Conservation (phyloP, 2,329 filamentous ascomycete genomes). For the Coniochaeta hoffmannii region DNA sequence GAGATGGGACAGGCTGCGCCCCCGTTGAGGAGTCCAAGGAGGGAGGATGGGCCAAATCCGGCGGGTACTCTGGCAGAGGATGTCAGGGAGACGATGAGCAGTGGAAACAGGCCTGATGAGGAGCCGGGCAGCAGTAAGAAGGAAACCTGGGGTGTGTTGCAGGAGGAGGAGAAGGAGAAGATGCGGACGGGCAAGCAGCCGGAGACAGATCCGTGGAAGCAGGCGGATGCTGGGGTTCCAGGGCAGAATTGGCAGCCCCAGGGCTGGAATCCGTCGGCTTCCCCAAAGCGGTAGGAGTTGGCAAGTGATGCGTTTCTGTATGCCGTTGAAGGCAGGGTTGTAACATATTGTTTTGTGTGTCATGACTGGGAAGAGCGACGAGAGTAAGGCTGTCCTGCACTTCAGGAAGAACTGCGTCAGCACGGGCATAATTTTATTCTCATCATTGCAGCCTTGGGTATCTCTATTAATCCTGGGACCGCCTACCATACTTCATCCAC, state of each 20-base stretch:
- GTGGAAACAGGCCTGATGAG: conserved; percentile 6
- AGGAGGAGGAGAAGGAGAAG: conserved; percentile 8
- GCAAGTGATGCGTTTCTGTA: neutral
- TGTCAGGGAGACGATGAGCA: conserved; percentile 9
- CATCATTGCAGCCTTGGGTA: neutral
- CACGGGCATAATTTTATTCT: neutral
- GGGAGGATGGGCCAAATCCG: conserved; percentile 9
- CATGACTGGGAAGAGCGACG: neutral
- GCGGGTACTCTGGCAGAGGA: conserved; percentile 8
- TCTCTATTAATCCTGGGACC: neutral
- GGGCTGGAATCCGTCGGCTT: neutral
- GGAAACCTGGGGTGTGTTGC: conserved; percentile 10
- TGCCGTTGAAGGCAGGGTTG: neutral
- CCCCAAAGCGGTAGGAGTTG: neutral
- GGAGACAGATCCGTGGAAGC: neutral
- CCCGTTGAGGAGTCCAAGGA: conserved; percentile 9
- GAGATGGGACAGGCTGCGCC: conserved; percentile 9
- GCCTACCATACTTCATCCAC: neutral
- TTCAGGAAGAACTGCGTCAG: neutral
- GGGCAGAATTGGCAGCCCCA: neutral
- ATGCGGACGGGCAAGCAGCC: neutral
- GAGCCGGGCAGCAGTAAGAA: conserved; percentile 9
- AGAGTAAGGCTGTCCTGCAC: neutral
- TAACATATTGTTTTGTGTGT: neutral
- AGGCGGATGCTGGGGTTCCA: neutral